Percentiles rank a stretch among this genome's conserved stretches.
Evolutionary conservation across 2,329 filamentous ascomycete species (phyloP).

Genomic region (Hypoxylon sp.): DNA sequence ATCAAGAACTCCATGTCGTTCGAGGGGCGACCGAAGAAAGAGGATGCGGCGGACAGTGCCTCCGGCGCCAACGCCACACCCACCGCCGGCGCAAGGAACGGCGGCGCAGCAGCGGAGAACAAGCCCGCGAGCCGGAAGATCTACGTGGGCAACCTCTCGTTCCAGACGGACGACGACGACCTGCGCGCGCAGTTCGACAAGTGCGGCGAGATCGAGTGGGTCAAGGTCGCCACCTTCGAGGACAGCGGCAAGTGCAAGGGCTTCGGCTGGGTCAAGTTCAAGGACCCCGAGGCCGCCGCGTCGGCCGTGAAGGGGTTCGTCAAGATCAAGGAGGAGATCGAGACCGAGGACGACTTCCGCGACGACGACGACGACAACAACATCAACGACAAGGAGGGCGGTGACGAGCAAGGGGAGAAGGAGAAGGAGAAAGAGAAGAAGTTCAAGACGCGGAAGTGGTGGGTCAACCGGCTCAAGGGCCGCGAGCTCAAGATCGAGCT

Average conservation of each 20-base stretch:
- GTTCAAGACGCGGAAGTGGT: constrained; percentile 77
- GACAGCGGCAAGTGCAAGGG: constrained; percentile 98
- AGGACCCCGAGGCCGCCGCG: constrained; percentile 79
- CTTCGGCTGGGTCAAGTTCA: constrained; percentile 94
- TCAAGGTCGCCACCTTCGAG: constrained; percentile 94
- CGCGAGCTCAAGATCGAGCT: constrained; percentile 89
- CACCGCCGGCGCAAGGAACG: constrained; percentile 44
- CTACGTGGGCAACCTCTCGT: constrained; percentile 91
- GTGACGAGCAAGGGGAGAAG: constrained; percentile 50
- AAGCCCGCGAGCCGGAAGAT: constrained; percentile 76
- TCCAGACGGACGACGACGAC: constrained; percentile 84
- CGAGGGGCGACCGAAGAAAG: constrained; percentile 85
- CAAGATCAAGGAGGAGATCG: constrained; percentile 74
- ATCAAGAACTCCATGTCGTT: constrained; percentile 95
- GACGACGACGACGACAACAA: constrained; percentile 59
- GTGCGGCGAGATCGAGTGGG: constrained; percentile 84
- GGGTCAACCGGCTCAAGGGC: constrained; percentile 86
- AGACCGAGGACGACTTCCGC: constrained; percentile 72
- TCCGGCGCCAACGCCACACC: constrained; percentile 45
- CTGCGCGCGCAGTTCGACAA: constrained; percentile 83
- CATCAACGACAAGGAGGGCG: no score
- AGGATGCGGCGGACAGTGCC: constrained; percentile 52
- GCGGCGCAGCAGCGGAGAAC: constrained; percentile 50
- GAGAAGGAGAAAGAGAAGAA: constrained; percentile 65
- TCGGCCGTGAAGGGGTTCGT: constrained; percentile 85